Evolutionary conservation across 116 monocot genomes (phyloP).

Genomic region (Iris pallida): DNA sequence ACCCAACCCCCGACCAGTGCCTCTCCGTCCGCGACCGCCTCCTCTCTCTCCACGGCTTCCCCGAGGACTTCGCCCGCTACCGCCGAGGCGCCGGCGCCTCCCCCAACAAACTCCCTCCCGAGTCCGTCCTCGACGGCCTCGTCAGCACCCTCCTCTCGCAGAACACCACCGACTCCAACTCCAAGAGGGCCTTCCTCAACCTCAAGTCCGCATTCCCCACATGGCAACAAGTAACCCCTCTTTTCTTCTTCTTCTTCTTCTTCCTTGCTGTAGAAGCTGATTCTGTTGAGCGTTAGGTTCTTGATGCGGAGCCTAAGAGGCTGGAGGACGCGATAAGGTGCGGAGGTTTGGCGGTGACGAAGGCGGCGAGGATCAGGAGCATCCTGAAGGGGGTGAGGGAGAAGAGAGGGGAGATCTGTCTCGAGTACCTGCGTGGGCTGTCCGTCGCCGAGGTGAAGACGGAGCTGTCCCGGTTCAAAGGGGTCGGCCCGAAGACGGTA

Average conservation of each 20-base stretch:
- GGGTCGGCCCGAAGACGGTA: constrained; percentile 86
- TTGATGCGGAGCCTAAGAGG: constrained; percentile 38
- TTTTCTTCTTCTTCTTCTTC: not conserved
- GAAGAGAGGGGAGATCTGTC: constrained; percentile 49
- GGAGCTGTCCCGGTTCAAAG: constrained; percentile 75
- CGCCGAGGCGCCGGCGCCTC: not conserved
- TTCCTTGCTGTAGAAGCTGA: not conserved
- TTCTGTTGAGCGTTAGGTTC: constrained; percentile 35
- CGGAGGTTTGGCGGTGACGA: constrained; percentile 66
- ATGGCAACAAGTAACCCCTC: constrained; percentile 41
- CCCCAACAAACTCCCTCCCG: not conserved
- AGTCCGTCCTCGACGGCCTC: constrained; percentile 72
- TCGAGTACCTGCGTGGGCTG: constrained; percentile 58
- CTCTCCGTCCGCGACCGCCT: constrained; percentile 58
- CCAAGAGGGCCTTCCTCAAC: constrained; percentile 53
- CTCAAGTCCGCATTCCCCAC: constrained; percentile 68
- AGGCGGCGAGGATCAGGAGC: constrained; percentile 57
- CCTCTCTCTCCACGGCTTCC: constrained; percentile 62
- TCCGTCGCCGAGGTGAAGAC: constrained; percentile 59
- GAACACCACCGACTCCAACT: constrained; percentile 82
- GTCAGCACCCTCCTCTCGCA: constrained; percentile 68
- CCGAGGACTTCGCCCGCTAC: constrained; percentile 37
- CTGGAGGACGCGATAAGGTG: constrained; percentile 75
- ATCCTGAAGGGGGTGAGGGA: constrained; percentile 39
- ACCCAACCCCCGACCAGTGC: constrained; percentile 68